Conservation (phyloP, 768 basidiomycete genomes). For the Coprinopsis marcescibilis region DNA sequence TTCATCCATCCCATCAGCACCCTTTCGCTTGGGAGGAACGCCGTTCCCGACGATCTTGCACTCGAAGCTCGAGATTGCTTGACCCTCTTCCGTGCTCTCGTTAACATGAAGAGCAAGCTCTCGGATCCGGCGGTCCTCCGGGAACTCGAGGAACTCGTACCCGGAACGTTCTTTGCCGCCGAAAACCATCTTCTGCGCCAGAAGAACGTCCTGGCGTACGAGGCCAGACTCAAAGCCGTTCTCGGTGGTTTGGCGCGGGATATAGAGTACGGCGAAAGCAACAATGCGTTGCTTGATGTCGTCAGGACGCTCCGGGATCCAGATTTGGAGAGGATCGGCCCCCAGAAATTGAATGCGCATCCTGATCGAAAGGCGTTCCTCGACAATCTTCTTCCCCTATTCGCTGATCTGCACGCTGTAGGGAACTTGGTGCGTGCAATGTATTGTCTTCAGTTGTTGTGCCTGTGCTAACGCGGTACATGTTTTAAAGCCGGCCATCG, state of each 20-base stretch:
- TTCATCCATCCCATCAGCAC: conserved; percentile 61
- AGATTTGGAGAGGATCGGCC: conserved; percentile 12
- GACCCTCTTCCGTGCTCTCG: conserved; percentile 43
- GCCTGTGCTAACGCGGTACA: background rate
- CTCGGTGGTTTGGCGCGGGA: conserved; percentile 32
- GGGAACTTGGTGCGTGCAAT: conserved; percentile 46
- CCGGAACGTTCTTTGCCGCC: conserved; percentile 38
- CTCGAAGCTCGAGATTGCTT: conserved; percentile 57
- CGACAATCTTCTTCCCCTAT: conserved; percentile 42
- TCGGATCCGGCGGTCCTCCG: background rate
- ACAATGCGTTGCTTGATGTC: conserved; percentile 31
- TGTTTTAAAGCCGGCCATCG: conserved; percentile 48
- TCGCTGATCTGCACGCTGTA: conserved; percentile 50
- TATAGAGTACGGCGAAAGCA: conserved; percentile 28
- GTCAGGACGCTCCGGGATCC: conserved; percentile 36
- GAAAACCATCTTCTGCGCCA: conserved; percentile 40
- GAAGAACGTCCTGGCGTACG: conserved; percentile 56
- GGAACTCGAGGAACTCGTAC: conserved; percentile 32
- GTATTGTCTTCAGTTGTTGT: background rate
- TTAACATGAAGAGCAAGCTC: conserved; percentile 5
- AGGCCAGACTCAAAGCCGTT: conserved; percentile 42
- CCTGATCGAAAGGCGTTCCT: conserved; percentile 29
- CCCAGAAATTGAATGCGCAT: conserved; percentile 18
- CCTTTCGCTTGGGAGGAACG: conserved; percentile 45
- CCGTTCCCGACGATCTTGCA: conserved; percentile 56